These are phyloP conservation scores for Benincasa hispida DNA, from an alignment of 306 rosid genomes.

Conservation along the genomic window DNA sequence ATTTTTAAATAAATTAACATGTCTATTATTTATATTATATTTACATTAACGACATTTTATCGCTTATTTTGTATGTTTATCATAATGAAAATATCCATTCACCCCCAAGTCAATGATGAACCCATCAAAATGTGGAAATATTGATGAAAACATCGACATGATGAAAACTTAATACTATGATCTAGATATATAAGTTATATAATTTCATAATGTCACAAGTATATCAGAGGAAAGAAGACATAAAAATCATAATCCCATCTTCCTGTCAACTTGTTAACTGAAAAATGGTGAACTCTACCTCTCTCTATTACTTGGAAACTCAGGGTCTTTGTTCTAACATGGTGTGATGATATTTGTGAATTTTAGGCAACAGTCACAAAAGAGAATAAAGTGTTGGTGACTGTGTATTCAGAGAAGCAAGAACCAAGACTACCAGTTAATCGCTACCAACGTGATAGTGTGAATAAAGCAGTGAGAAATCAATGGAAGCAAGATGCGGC, in stretches of 20 bases:
- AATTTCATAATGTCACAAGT: not conserved
- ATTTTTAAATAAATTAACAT: too few relatives aligned
- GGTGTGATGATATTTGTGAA: conserved; percentile 1
- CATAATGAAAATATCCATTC: too few relatives aligned
- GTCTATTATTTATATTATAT: too few relatives aligned
- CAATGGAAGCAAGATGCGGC: conserved; percentile 4
- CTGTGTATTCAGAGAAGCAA: conserved; percentile 43
- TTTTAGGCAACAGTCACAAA: conserved; percentile 29
- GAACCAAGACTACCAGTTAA: conserved; percentile 14
- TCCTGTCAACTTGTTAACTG: conserved; percentile 16
- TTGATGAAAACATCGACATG: too few relatives aligned
- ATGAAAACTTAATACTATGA: too few relatives aligned
- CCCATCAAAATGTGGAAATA: too few relatives aligned
- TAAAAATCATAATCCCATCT: not conserved
- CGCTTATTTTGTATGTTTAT: too few relatives aligned
- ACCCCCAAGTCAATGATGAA: too few relatives aligned
- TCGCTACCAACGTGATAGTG: conserved; percentile 14
- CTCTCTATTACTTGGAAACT: not conserved
- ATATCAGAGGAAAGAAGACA: not conserved
- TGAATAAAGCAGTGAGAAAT: not conserved
- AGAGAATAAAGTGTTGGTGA: conserved; percentile 40
- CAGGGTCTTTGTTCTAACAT: conserved; percentile 5
- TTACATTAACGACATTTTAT: too few relatives aligned
- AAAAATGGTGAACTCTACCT: conserved; percentile 39
- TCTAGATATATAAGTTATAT: not conserved